phyloP scores from a whole-genome alignment of 23 red algal genomes.

The Gracilaria vermiculophylla region DNA sequence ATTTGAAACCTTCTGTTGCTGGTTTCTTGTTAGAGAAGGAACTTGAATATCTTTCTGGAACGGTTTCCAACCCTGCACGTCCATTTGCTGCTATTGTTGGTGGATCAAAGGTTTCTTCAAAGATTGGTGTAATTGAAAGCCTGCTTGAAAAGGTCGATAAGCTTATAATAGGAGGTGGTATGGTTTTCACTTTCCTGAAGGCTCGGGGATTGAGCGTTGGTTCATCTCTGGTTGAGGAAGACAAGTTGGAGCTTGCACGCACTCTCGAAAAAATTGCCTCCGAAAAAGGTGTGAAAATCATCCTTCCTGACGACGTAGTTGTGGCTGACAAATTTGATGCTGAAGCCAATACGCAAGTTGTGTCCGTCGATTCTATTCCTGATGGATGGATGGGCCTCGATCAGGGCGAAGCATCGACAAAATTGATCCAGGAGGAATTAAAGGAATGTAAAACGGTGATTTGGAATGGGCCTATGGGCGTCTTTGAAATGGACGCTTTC shows the following conservation, averaged over 20 bases:
- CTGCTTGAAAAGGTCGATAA: slow-evolving; percentile 93
- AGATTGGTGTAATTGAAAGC: slow-evolving; percentile 96
- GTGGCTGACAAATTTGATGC: slow-evolving; percentile 92
- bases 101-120: slow-evolving; percentile 94
- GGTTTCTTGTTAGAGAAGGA: slow-evolving; percentile 97
- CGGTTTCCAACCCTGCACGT: slow-evolving; percentile 86
- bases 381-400: slow-evolving; percentile 99
- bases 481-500: slow-evolving; percentile 97
- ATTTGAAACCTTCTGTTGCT: slow-evolving; percentile 86
- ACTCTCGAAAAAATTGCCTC: slow-evolving; percentile 71
- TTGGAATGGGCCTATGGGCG: slow-evolving; percentile 98
- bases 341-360: slow-evolving; percentile 86
- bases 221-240: slow-evolving; percentile 96
- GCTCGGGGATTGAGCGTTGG: slow-evolving; percentile 82
- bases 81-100: slow-evolving; percentile 99
- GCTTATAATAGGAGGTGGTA: slow-evolving; percentile 97
- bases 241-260: slow-evolving; percentile 91
- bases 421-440: slow-evolving; percentile 74
- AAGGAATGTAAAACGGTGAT: slow-evolving; percentile 87
- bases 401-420: slow-evolving; percentile 77
- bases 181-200: slow-evolving; percentile 99
- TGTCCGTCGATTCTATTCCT: slow-evolving; percentile 66
- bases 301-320: slow-evolving; percentile 91
- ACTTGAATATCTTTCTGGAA: slow-evolving; percentile 86
- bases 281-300: slow-evolving; percentile 72